These are phyloP conservation scores for Sporothrix pseudoabietina DNA, from an alignment of 2,329 filamentous ascomycete species.

Conservation along the genomic window DNA sequence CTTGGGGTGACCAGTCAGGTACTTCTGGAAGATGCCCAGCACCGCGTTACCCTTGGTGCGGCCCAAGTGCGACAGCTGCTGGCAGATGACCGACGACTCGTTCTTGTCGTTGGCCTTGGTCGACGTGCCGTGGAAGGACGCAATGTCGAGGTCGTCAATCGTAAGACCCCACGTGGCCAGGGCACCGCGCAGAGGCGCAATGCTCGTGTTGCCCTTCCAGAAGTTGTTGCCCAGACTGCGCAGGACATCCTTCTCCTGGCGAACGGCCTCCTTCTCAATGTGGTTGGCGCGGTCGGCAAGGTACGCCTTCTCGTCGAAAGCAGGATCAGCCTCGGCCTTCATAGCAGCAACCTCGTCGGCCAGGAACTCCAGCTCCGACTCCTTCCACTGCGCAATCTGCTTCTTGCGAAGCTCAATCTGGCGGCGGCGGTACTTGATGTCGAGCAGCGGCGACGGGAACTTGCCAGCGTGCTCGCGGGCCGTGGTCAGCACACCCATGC, in stretches of 20 bases:
- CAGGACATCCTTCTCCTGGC: conserved; percentile 91
- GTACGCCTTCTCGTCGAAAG: conserved; percentile 82
- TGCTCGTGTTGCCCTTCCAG: conserved; percentile 94
- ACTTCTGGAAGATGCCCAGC: conserved; percentile 98
- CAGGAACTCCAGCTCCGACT: conserved; percentile 88
- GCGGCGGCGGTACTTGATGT: conserved; percentile 95
- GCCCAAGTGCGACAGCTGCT: conserved; percentile 92
- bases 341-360: conserved; percentile 91
- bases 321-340: conserved; percentile 70
- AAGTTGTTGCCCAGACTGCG: conserved; percentile 96
- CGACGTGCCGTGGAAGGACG: conserved; percentile 98
- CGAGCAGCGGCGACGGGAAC: conserved; percentile 91
- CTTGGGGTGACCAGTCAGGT: conserved; percentile 97
- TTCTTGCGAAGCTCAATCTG: conserved; percentile 92
- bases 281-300: conserved; percentile 80
- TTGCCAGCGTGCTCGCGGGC: conserved; percentile 88
- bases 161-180: conserved; percentile 98
- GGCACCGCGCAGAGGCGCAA: conserved; percentile 92
- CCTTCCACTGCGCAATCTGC: conserved; percentile 95
- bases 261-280: conserved; percentile 82
- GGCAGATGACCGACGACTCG: conserved; percentile 94
- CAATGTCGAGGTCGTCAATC: conserved; percentile 90
- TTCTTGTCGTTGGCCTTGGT: conserved; percentile 99
- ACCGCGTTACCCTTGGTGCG: conserved; percentile 96
- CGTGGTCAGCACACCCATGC: conserved; percentile 93